phyloP scores from a whole-genome alignment of 75 land plant species.

The Selaginella moellendorffii region DNA sequence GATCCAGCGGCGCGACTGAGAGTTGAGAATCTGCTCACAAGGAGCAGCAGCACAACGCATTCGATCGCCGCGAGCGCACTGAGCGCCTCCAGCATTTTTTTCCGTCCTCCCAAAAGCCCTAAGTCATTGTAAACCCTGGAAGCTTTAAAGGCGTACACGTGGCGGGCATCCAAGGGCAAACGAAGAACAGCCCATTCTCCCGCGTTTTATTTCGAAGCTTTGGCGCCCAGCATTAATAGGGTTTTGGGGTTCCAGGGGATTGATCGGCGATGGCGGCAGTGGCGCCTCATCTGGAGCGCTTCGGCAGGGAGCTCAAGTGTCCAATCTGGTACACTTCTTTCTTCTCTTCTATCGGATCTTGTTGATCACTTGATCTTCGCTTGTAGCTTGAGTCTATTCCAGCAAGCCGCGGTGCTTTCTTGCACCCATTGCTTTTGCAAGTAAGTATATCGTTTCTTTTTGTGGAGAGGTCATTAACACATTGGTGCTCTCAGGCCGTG shows the following conservation, averaged over 20 bases:
- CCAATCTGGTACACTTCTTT: slow-evolving; percentile 40
- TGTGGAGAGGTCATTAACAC: background rate
- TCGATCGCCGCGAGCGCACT: background rate
- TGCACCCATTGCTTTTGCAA: slow-evolving; percentile 85
- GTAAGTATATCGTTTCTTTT: slow-evolving; percentile 27
- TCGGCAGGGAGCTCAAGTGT: slow-evolving; percentile 68
- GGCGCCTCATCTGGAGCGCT: slow-evolving; percentile 40
- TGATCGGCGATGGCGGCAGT: no score
- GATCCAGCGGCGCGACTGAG: background rate
- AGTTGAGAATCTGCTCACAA: background rate
- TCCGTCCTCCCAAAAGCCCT: no score
- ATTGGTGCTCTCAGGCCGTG: slow-evolving; percentile 31
- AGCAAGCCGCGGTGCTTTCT: slow-evolving; percentile 43
- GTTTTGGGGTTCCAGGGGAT: no score
- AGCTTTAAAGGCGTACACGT: no score
- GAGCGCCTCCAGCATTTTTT: background rate
- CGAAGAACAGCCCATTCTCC: background rate
- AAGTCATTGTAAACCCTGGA: no score
- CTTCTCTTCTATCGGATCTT: background rate
- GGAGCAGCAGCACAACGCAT: background rate
- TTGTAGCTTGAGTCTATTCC: slow-evolving; percentile 56
- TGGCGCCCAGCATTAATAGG: slow-evolving; percentile 8
- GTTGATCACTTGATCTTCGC: background rate
- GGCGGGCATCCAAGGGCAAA: background rate
- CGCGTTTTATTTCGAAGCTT: slow-evolving; percentile 17